Percentiles rank a stretch among this genome's conserved stretches.
Conservation (phyloP, 345 rosid species). For the Syzygium grande region DNA sequence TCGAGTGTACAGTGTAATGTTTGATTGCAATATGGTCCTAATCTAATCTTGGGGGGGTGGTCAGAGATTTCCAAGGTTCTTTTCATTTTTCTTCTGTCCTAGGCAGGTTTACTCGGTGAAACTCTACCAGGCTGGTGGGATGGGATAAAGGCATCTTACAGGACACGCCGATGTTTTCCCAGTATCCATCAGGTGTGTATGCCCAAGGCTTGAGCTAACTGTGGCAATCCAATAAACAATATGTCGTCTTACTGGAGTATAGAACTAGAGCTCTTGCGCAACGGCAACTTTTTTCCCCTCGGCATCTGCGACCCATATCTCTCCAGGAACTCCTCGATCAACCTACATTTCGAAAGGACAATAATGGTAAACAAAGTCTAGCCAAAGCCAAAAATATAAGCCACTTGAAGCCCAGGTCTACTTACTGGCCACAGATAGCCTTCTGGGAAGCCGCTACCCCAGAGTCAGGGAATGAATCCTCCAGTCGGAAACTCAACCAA, state of each 20-base stretch:
- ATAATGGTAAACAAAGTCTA: neutral
- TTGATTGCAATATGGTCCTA: neutral
- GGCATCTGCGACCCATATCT: constrained; percentile 47
- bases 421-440: constrained; percentile 71
- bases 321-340: constrained; percentile 84
- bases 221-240: neutral
- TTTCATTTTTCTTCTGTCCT: neutral
- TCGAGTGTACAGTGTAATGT: neutral
- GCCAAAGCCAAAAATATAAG: neutral
- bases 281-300: constrained; percentile 1
- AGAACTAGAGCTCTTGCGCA: neutral
- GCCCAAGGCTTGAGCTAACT: neutral
- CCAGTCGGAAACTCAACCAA: constrained; percentile 85
- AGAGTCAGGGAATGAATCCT: constrained; percentile 76
- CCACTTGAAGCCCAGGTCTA: neutral
- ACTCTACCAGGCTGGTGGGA: neutral
- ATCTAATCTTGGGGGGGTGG: neutral
- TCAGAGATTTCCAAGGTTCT: neutral
- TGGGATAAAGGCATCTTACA: neutral
- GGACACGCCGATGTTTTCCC: neutral
- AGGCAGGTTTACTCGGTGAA: neutral
- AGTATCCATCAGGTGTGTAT: neutral
- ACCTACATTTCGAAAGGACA: constrained; percentile 21
- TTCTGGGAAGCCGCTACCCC: constrained; percentile 80
- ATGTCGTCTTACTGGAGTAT: constrained; percentile 2